These are phyloP conservation scores for Penicillium bovifimosum DNA, from an alignment of 495 filamentous ascomycete genomes.

Conservation along the genomic window DNA sequence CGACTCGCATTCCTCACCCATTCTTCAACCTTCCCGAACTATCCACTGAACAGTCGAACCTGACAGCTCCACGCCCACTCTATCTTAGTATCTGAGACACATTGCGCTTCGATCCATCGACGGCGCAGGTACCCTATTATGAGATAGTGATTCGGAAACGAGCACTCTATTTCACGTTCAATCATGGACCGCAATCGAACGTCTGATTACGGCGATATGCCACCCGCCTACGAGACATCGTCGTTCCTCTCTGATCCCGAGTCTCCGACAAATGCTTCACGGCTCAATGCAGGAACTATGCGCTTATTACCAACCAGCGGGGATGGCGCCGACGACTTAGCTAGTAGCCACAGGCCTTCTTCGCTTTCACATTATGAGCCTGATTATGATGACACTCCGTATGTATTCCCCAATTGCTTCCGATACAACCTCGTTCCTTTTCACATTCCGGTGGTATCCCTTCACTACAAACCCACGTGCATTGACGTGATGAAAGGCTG, in stretches of 20 bases:
- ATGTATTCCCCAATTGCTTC: slow-evolving; percentile 20
- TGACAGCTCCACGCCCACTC: not conserved
- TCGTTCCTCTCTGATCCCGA: slow-evolving; percentile 32
- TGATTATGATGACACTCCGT: slow-evolving; percentile 37
- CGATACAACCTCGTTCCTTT: slow-evolving; percentile 5
- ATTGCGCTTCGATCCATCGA: slow-evolving; percentile 2
- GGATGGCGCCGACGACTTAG: slow-evolving; percentile 29
- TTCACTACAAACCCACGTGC: slow-evolving; percentile 8
- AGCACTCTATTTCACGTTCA: slow-evolving; percentile 16
- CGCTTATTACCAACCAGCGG: slow-evolving; percentile 54
- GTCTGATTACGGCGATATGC: slow-evolving; percentile 36
- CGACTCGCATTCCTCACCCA: not conserved
- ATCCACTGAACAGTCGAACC: slow-evolving; percentile 4
- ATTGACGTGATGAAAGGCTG: slow-evolving; percentile 8
- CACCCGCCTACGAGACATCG: slow-evolving; percentile 37
- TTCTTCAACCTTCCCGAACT: not conserved
- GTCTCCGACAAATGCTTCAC: slow-evolving; percentile 20
- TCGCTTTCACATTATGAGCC: slow-evolving; percentile 18
- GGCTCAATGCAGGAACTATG: slow-evolving; percentile 50
- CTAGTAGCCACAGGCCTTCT: slow-evolving; percentile 12
- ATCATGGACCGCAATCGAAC: slow-evolving; percentile 32
- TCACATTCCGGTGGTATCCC: slow-evolving; percentile 24
- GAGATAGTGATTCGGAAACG: slow-evolving; percentile 18
- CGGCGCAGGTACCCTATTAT: slow-evolving; percentile 17
- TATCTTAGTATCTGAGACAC: slow-evolving; percentile 1